Evolutionary conservation across 2,329 filamentous ascomycete species (phyloP).

Genomic region (Fusarium odoratissimum): DNA sequence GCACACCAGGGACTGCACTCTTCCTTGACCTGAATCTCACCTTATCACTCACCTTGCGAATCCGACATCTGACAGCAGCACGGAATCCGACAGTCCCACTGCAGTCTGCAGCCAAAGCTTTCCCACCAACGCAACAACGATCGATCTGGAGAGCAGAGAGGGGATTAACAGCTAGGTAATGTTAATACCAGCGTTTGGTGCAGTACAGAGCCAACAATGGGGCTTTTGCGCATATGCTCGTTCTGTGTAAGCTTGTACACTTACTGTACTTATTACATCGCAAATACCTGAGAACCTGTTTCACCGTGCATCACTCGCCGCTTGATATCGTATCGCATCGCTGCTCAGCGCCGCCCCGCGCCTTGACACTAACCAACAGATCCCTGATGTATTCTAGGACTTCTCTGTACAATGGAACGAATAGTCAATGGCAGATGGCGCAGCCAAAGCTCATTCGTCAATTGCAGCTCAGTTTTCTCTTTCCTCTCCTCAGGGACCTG

Average conservation of each 20-base stretch:
- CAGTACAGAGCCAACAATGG: conserved; percentile 6
- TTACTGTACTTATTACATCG: conserved; percentile 6
- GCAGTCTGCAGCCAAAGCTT: conserved; percentile 1
- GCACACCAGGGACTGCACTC: conserved; percentile 22
- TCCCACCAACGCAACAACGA: conserved; percentile 15
- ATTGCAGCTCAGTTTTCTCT: conserved; percentile 47
- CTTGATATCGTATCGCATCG: conserved; percentile 37
- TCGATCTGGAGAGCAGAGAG: conserved; percentile 25
- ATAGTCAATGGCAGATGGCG: conserved; percentile 13
- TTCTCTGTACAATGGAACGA: not conserved
- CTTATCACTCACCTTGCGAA: conserved; percentile 27
- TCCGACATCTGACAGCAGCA: conserved; percentile 23
- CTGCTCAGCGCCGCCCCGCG: conserved; percentile 39
- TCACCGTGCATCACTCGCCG: conserved; percentile 21
- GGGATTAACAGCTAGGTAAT: not conserved
- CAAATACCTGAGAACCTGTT: conserved; percentile 5
- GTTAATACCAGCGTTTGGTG: conserved; percentile 2
- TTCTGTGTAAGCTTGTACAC: not conserved
- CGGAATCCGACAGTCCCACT: conserved; percentile 7
- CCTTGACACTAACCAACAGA: conserved; percentile 17
- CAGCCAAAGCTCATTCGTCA: conserved; percentile 39
- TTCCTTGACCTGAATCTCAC: conserved; percentile 27
- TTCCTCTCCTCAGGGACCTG: conserved; percentile 45
- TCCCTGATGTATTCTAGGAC: conserved; percentile 1
- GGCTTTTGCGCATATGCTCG: not conserved